Evolutionary conservation across 2,329 filamentous ascomycete genomes (phyloP), one percentile per base, ranked within the genome.

Genomic region (Cytospora piceicola): DNA sequence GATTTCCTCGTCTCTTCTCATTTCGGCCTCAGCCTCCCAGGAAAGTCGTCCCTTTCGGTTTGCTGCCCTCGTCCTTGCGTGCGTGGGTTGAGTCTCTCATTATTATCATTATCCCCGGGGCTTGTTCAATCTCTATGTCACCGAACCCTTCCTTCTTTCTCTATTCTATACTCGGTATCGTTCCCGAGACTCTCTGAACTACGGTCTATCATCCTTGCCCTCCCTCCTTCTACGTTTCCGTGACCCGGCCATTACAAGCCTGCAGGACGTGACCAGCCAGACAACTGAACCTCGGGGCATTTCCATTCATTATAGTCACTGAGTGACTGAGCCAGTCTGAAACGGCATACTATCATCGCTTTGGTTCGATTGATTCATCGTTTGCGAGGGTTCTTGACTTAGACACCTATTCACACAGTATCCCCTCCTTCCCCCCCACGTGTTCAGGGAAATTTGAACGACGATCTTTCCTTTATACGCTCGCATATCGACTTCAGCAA

Each of bases 261-360:
- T 46, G 42, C 20, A 46, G 49, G 62, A 64, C 62, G 51, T 32
- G 27, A 39, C 27, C 39, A 49, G 22, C 15, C 39, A 29, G 22
- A 9, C 54, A 58, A 20, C 42, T 51, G 29, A 29, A 34, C 34
- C 24, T 27, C 22, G 42, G 32, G 51, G 56, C 22, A 46, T 24
- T 52, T 57, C 59, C 56, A 63, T 20, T 59, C 42, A 34, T 51
- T 60, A 29, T 34, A 24, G 49, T 54, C 56, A 55, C 56, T 52
- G 56, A 54, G 65, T 58, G 61, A 61, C 65, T 67, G 65, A 64
- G 65, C 65, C 61, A 63, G 49, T 20, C 56, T 63, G 53, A 51
- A 53, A 53, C 57, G 61, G 57, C 61, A 29, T 49, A 49, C 14
- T 12, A 36, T 36, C 34, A 36, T 63, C 60, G 56, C 53, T 63